Evolutionary conservation across 2,329 filamentous ascomycete genomes (phyloP), one percentile per base, ranked within the genome.

Genomic region (Fusarium buxicola): DNA sequence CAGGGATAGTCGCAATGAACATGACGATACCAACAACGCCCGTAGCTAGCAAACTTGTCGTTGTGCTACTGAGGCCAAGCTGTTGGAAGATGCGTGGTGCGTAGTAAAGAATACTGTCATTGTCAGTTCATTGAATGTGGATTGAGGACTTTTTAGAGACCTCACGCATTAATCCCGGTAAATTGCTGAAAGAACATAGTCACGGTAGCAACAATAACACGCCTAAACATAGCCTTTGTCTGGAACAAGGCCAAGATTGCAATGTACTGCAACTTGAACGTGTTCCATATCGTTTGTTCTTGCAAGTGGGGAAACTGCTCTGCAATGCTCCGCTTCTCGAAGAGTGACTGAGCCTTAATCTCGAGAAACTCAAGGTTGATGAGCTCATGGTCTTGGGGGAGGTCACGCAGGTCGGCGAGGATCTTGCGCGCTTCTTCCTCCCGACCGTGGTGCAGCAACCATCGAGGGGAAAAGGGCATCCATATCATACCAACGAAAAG

Each of bases 311-410:
- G 91, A 73, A 91, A 92, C 16, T 87, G 80, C 68, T 91, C 88
- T 0, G 84, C 83, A 2, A 88, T 78, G 3, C 85, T 87, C 39
- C 87, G 82, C 76, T 93, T 91, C 75, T 94, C 91, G 65, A 94
- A 95, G 15, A 91, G 74, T 0, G 87, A 89, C 73, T 92, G 89
- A 0, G 91, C 90, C 74, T 92, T 91, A 77, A 94, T 94, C 73
- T 94, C 91, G n/a, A 92, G 83, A 71, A 90, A 92, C 69, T 94
- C 92, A 2, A 92, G 81, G 63, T 89, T 84, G 32, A 94, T 84
- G 0, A 92, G 82, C 54, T 91, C 87, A 69, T 92, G 84, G 62
- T 89, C 84, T 13, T 78, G 71, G 0, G 85, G 74, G 0, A 92
- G 82, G 7, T 81, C 82, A 21, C 92, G 86, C 3, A 94, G 84